These are phyloP conservation scores for Glycine soja DNA, from an alignment of 306 rosid species.

Conservation along the genomic window DNA sequence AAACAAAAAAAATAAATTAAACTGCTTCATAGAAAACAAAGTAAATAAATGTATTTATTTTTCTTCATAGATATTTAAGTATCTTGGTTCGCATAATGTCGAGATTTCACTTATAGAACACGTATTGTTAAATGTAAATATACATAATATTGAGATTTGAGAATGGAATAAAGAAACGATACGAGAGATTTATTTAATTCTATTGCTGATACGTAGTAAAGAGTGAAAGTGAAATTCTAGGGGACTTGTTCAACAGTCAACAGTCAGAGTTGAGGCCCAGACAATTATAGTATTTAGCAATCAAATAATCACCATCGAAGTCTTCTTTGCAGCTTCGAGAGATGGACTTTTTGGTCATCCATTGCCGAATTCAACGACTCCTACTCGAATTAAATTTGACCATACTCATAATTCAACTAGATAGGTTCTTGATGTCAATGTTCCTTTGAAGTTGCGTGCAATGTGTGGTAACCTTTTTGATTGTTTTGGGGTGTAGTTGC, in stretches of 20 bases:
- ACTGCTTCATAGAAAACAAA: too few species aligned
- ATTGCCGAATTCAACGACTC: constrained; percentile 47
- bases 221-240: background rate
- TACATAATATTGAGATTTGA: too few species aligned
- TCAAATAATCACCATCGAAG: constrained; percentile 16
- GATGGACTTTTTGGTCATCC: constrained; percentile 20
- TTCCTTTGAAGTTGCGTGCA: constrained; percentile 10
- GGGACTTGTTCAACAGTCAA: constrained; percentile 39
- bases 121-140: too few species aligned
- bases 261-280: constrained; percentile 7
- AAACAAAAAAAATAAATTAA: too few species aligned
- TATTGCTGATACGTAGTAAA: too few species aligned
- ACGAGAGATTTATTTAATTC: too few species aligned
- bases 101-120: too few species aligned
- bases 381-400: constrained; percentile 15
- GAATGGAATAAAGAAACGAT: too few species aligned
- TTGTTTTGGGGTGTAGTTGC: too few species aligned
- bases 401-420: background rate
- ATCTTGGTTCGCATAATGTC: too few species aligned
- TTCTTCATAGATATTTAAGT: too few species aligned
- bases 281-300: background rate
- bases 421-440: background rate
- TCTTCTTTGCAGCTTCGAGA: constrained; percentile 4
- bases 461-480: background rate
- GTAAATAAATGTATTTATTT: too few species aligned